Evolutionary conservation across 495 filamentous ascomycete species (phyloP).

Genomic region (Penicillium tannophilum): DNA sequence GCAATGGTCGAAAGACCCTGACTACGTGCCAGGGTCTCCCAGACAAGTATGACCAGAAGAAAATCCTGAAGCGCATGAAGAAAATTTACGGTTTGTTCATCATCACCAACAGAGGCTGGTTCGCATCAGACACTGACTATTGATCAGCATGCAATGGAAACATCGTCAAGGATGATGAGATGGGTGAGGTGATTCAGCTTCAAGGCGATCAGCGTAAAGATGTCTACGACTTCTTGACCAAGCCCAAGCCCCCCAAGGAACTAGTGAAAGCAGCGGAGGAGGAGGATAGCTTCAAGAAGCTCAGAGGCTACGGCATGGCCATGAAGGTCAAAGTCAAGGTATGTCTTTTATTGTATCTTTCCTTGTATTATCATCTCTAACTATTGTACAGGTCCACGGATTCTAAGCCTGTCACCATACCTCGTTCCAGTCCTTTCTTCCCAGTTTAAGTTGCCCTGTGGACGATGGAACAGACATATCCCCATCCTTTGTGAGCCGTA

Average conservation of each 20-base stretch:
- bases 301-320: conserved; percentile 61
- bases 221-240: conserved; percentile 87
- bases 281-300: conserved; percentile 7
- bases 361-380: background rate
- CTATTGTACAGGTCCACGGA: conserved; percentile 51
- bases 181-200: conserved; percentile 99
- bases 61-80: conserved; percentile 99
- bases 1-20: conserved; percentile 99
- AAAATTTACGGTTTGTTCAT: conserved; percentile 88
- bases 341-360: conserved; percentile 21
- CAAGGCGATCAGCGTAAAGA: conserved; percentile 99
- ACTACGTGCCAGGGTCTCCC: conserved; percentile 98
- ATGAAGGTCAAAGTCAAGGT: conserved; percentile 97
- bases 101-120: conserved; percentile 8
- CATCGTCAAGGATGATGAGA: conserved; percentile 93
- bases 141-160: conserved; percentile 97
- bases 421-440: conserved; percentile 48
- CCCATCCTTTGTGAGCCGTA: conserved; percentile 30
- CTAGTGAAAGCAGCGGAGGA: conserved; percentile 4
- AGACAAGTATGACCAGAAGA: conserved; percentile 98
- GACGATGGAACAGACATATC: conserved; percentile 39
- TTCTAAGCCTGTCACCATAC: conserved; percentile 53
- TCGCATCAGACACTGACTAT: conserved; percentile 21
- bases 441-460: conserved; percentile 43
- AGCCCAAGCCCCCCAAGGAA: conserved; percentile 6